Base-by-base conservation (phyloP, 2,329 filamentous ascomycete species). In the Fusarium udum region DNA sequence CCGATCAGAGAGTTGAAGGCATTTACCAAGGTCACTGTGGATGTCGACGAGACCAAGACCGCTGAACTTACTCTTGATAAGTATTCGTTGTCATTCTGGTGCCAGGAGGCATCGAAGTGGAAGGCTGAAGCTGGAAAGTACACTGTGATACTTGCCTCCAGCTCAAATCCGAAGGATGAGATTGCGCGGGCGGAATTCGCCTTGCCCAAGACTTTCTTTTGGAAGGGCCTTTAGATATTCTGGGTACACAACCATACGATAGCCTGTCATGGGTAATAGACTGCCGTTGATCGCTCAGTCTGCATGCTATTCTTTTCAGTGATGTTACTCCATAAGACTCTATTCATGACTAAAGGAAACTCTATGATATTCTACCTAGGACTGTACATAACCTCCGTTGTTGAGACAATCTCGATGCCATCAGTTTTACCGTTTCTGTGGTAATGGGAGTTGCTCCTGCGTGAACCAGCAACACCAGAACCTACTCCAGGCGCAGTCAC, bases 41-140 rank as follows among this genome's bases (percentile, higher is more conserved):
- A 57, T 4, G 40, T 53, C 0, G 11, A 40, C 8, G 62, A 73
- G 46, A 56, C 46, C 0, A 68, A 71, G 42, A 55, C 28, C 0
- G 62, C 63, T 10, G 26, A 46, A 1, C 14, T 75, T 12, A 58
- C 28, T 9, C 60, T 75, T 7, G 72, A 75, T 4, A 75, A 75
- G 14, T 75, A 75, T 31, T 75, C 72, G 1, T 4, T 75, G 16
- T 75, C 72, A 1, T 73, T 75, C 4, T 75, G 72, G 72, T 71
- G 61, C 1, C 72, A 75, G 42, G 72, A 75, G 12, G 26, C 14
- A 14, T 71, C 60, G 1, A 67, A 56, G 18, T 75, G 72, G 72
- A 71, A 75, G 15, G 72, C 72, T 10, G 72, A 75, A 31, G 72
- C 65, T 10, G 75, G 74, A 10, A 59, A 66, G 16, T 76, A 75